Conservation (phyloP, 139 green algal species). For the Pedinophyceae sp. region DNA sequence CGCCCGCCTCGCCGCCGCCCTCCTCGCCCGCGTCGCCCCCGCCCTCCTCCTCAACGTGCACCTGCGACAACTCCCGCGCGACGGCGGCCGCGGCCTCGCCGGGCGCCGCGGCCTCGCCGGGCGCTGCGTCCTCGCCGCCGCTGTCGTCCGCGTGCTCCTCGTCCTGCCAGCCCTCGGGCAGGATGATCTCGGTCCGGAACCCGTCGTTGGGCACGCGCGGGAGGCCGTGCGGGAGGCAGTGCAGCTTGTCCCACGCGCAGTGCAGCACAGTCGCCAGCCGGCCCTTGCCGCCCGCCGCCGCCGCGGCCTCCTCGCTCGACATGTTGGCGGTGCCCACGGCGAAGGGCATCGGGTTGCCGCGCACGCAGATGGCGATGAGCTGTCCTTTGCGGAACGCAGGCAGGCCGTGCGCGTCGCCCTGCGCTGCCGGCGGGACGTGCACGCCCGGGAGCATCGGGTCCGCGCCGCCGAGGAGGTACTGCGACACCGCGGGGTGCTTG, state of each 20-base stretch:
- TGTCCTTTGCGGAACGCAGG: conserved; percentile 15
- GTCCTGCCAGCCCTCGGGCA: conserved; percentile 17
- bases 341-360: conserved; percentile 34
- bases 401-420: background rate
- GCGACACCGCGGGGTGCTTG: conserved; percentile 36
- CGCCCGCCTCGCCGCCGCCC: conserved; percentile 4
- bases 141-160: too few species aligned
- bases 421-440: background rate
- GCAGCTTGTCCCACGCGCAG: conserved; percentile 29
- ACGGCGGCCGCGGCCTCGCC: background rate
- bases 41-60: background rate
- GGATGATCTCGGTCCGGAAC: conserved; percentile 18
- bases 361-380: conserved; percentile 21
- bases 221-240: conserved; percentile 15
- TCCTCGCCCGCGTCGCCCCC: background rate
- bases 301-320: conserved; percentile 2
- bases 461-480: conserved; percentile 34
- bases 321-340: conserved; percentile 29
- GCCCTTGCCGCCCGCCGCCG: conserved; percentile 14
- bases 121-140: too few species aligned
- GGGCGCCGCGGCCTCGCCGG: too few species aligned
- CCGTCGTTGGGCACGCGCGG: conserved; percentile 26
- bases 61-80: background rate
- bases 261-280: conserved; percentile 33
- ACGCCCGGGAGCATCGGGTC: conserved; percentile 53